Evolutionary conservation across 495 filamentous ascomycete genomes (phyloP).

Genomic region (Aspergillus nanangensis): DNA sequence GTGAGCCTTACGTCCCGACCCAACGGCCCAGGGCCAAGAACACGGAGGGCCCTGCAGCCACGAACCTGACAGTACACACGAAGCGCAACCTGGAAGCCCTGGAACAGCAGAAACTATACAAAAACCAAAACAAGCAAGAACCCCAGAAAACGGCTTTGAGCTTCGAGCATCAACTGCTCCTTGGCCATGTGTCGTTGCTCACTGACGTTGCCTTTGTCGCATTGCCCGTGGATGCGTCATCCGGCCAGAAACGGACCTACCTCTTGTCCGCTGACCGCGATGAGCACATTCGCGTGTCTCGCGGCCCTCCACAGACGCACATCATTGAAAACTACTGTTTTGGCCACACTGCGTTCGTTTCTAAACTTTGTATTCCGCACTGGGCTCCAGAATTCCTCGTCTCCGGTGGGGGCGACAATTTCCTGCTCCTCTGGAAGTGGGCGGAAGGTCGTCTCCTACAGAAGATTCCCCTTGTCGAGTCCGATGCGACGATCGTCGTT

Average conservation of each 20-base stretch:
- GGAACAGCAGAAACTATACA: conserved; percentile 67
- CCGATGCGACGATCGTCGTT: conserved; percentile 24
- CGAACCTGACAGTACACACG: conserved; percentile 76
- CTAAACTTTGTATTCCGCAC: conserved; percentile 60
- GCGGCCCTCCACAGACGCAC: conserved; percentile 76
- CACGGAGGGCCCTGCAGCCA: conserved; percentile 56
- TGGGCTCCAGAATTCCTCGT: conserved; percentile 57
- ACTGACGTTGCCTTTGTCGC: conserved; percentile 61
- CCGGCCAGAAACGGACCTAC: conserved; percentile 48
- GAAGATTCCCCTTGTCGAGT: conserved; percentile 32
- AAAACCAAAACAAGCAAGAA: conserved; percentile 38
- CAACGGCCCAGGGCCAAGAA: conserved; percentile 23
- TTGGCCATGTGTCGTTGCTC: conserved; percentile 93
- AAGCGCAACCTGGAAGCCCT: conserved; percentile 70
- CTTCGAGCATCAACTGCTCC: conserved; percentile 70
- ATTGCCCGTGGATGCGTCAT: conserved; percentile 20
- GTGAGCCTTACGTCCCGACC: conserved; percentile 22
- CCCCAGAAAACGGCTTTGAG: conserved; percentile 40
- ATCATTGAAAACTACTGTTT: conserved; percentile 87
- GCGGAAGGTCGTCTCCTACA: conserved; percentile 44
- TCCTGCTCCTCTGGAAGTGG: conserved; percentile 84
- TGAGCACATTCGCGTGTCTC: conserved; percentile 92
- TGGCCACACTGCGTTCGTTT: conserved; percentile 80
- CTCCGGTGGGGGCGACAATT: conserved; percentile 81
- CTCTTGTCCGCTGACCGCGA: conserved; percentile 90